Base-by-base conservation (phyloP, 228 moss, liverwort and hornwort genomes). In the Sphagnum fallax region DNA sequence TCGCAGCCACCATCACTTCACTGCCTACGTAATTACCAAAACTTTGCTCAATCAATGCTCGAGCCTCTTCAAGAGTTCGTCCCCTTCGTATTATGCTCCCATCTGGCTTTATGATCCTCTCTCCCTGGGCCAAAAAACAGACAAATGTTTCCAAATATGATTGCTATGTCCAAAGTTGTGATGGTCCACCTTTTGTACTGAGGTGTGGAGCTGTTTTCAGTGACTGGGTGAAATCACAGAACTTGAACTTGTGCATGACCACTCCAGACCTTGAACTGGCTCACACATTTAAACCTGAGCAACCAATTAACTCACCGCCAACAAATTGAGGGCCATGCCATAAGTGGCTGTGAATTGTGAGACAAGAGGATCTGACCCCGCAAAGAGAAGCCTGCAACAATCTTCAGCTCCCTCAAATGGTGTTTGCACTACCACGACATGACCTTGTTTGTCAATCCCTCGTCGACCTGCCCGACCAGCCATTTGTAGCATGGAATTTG, bases 401-500 rank as follows among this genome's bases (percentile, higher is more conserved):
- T 91, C 88, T 70, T 93, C 93, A 63, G 97, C 88, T 65, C 97
- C 97, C 84, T 97, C 97, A 60, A 93, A 93, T 67, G 89, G 90
- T 65, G 97, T 93, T 80, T 97, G 97, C 72, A 93, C 88, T 50
- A 97, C 90, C 55, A 97, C 93, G 64, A 91, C 90, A 71, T 93
- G 83, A 69, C 97, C 97, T 73, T 70, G 91, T 60, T 90, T 81
- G 64, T 97, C 97, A 70, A 97, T 97, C 68, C 93, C 97, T 77
- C 97, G 81, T 66, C 97, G 91, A 69, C 97, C 93, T 68, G 97
- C 97, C 72, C 97, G 88, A 51, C 97, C 97, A 15, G 91, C 97
- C 97, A 97, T 97, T 69, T 97, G 97, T 67, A 97, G 91, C 97
- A 97, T 93, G 63, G 97, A 87, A 75, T 93, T 97, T 73, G 93